Percentiles rank a stretch among this genome's conserved stretches.
Conservation (phyloP, 805 yeast genomes). For the Teunomyces cretensis region DNA sequence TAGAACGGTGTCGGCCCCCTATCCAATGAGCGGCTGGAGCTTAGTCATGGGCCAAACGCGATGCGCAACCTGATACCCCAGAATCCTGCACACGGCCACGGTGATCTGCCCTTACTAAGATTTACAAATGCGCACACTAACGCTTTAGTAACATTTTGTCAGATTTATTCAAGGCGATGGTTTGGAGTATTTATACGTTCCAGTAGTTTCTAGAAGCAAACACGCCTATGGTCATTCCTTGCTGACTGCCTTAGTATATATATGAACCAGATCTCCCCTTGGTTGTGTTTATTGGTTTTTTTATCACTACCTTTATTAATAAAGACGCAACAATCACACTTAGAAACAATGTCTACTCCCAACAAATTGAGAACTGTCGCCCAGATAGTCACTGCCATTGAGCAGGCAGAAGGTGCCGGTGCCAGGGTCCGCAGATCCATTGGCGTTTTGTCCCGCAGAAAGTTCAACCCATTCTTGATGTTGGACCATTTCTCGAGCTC, state of each 20-base stretch:
- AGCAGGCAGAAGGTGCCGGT: constrained; percentile 86
- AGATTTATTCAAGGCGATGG: background rate
- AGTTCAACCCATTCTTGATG: constrained; percentile 80
- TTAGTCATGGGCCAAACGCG: too few relatives aligned
- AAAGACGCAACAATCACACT: background rate
- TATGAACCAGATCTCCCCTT: background rate
- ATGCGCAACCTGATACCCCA: too few relatives aligned
- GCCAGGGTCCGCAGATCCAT: constrained; percentile 80
- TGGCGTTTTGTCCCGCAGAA: constrained; percentile 65
- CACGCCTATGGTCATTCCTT: background rate
- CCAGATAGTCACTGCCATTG: constrained; percentile 48
- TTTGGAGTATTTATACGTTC: background rate
- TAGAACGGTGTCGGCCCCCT: background rate
- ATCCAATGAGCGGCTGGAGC: too few relatives aligned
- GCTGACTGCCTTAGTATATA: constrained; percentile 1
- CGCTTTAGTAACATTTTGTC: background rate
- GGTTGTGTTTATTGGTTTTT: background rate
- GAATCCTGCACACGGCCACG: too few relatives aligned
- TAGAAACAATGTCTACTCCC: constrained; percentile 5
- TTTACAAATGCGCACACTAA: background rate
- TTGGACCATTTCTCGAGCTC: constrained; percentile 72
- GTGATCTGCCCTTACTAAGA: background rate
- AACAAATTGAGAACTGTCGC: constrained; percentile 26
- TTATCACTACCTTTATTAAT: background rate
- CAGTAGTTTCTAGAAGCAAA: background rate